A percentile compares a stretch with the other conserved stretches of the same genome.
phyloP scores from a whole-genome alignment of 1,139 yeast genomes.

The Zygosaccharomyces pseudobailii region DNA sequence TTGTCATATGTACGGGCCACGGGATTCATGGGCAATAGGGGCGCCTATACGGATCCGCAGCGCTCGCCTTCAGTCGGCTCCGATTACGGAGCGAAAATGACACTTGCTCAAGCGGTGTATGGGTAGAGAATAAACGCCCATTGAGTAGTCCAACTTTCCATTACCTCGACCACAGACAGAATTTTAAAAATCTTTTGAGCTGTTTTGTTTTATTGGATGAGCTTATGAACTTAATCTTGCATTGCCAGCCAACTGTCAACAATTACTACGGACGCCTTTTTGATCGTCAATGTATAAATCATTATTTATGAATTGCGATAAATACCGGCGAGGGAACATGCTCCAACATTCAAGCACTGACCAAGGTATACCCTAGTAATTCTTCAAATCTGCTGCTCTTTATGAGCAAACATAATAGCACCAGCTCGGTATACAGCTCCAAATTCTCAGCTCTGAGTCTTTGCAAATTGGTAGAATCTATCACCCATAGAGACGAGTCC shows the following conservation, averaged over 20 bases:
- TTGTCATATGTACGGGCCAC: neutral
- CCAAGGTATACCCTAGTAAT: conserved; percentile 62
- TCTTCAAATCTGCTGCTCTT: conserved; percentile 71
- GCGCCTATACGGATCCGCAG: neutral
- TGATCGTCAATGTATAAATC: neutral
- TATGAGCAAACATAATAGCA: conserved; percentile 59
- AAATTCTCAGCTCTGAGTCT: conserved; percentile 40
- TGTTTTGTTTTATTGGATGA: no score
- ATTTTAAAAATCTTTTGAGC: neutral
- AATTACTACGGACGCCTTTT: no score
- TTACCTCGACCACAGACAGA: neutral
- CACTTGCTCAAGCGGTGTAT: no score
- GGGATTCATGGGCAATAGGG: neutral
- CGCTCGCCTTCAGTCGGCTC: neutral
- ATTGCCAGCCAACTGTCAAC: no score
- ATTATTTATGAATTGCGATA: neutral
- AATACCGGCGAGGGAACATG: no score
- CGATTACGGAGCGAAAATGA: neutral
- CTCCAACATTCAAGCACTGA: conserved; percentile 38
- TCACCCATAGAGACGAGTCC: conserved; percentile 70
- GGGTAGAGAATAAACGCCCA: no score
- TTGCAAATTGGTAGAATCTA: conserved; percentile 46
- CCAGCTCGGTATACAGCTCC: conserved; percentile 63
- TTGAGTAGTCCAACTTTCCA: neutral
- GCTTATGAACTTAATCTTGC: no score